These are phyloP conservation scores for Mortierella sp. DNA, from an alignment of 371 early-diverging fungal species.

Conservation along the genomic window DNA sequence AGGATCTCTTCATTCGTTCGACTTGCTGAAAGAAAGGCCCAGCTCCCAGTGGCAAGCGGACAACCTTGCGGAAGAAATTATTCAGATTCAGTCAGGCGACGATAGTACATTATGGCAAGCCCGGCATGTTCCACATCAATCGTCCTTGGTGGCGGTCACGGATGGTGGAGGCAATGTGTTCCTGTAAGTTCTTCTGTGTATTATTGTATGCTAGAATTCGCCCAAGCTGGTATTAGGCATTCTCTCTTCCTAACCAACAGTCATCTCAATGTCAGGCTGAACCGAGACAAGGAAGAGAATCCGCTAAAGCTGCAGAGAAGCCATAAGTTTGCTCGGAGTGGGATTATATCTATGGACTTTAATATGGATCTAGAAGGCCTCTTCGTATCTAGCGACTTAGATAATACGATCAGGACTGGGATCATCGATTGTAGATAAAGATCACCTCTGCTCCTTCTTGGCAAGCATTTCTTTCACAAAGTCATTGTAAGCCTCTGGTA, in stretches of 20 bases:
- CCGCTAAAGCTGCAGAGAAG: slow-evolving; percentile 13
- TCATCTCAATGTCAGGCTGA: too few relatives aligned
- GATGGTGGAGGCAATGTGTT: slow-evolving; percentile 74
- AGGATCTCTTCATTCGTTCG: slow-evolving; percentile 54
- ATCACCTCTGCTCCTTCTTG: slow-evolving; percentile 11
- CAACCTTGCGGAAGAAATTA: slow-evolving; percentile 10
- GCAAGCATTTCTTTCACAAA: slow-evolving; percentile 30
- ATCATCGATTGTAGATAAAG: slow-evolving; percentile 23
- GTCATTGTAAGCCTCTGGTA: slow-evolving; percentile 27
- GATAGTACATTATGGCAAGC: slow-evolving; percentile 81
- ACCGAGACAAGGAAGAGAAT: too few relatives aligned
- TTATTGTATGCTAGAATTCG: background rate
- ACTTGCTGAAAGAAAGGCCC: slow-evolving; percentile 14
- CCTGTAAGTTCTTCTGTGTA: slow-evolving; percentile 51
- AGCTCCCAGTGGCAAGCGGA: background rate
- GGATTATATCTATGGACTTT: slow-evolving; percentile 62
- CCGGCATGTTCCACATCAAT: slow-evolving; percentile 75
- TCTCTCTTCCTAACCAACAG: too few relatives aligned
- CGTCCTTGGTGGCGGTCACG: slow-evolving; percentile 66
- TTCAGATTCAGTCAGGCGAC: slow-evolving; percentile 52
- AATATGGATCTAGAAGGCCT: slow-evolving; percentile 62
- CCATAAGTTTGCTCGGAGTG: slow-evolving; percentile 51
- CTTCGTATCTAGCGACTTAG: slow-evolving; percentile 63
- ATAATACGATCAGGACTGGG: slow-evolving; percentile 62
- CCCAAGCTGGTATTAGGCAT: too few relatives aligned